Evolutionary conservation across 108 stramenopile species (phyloP), one percentile per base, ranked within the genome.

Genomic region (Skeletonema tropicum): DNA sequence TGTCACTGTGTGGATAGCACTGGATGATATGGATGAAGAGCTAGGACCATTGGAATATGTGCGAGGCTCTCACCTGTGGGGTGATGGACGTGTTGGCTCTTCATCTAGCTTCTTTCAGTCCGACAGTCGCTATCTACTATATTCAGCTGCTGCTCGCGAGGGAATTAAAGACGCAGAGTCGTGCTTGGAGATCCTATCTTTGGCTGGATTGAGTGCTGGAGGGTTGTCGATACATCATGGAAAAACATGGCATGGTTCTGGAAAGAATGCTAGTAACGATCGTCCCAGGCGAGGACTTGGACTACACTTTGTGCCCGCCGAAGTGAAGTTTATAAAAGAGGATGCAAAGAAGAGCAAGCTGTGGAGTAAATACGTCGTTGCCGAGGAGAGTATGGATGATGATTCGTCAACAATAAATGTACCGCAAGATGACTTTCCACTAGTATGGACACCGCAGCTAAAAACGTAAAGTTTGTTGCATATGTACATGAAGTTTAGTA

Each of bases 31-130:
- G 90, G 81, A 83, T 9, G 74, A 68, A n/a, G 91, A 89, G 36
- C 23, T 92, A n/a, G 94, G 92, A 12, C 90, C 90, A 17, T 67
- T 95, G 41, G 88, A 92, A 59, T 95, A 93, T 80, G 92, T 90
- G 6, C 31, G 57, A 30, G 89, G 89, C 0, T 91, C 90, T 64
- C 90, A 95, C 60, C 46, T 57, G 35, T 95, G 90, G 94, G 86
- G 82, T 11, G 83, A 91, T 61, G 88, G 85, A 9, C 76, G 88
- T 41, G 63, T 79, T 7, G 87, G 90, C 12, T 86, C 87, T 36
- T 60, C 90, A 1, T 74, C 75, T 3, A 87, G 83, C 62, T 93
- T 93, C 68, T 93, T 91, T 64, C 83, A 89, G 52, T 25, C 72
- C 6, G 72, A 83, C 49, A 80, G 82, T 57, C 68, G 49, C 48